Conservation (phyloP, 1,139 yeast genomes). For the Casaregolazyma suthepensis region DNA sequence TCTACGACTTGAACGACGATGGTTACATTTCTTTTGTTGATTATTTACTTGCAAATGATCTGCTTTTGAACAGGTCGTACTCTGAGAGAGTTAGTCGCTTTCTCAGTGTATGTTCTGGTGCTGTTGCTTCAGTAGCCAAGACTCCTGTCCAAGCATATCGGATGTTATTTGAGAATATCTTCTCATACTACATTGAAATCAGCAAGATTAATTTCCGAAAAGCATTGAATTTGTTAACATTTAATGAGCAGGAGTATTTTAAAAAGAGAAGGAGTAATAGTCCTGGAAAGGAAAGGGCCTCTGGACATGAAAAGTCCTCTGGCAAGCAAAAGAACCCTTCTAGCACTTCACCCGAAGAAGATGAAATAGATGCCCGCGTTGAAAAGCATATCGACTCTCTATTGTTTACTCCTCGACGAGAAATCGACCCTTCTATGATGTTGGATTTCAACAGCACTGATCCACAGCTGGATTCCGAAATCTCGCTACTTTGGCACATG, state of each 20-base stretch:
- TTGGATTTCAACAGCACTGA: constrained; percentile 1
- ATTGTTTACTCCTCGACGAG: constrained; percentile 18
- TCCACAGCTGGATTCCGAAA: constrained; percentile 11
- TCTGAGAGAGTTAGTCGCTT: constrained; percentile 8
- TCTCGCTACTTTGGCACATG: constrained; percentile 18
- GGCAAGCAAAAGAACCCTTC: background rate
- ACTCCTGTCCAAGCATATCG: background rate
- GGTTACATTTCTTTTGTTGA: constrained; percentile 21
- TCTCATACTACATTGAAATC: constrained; percentile 19
- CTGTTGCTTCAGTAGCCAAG: background rate
- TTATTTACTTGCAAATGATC: constrained; percentile 16
- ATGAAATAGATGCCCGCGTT: background rate
- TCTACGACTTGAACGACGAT: constrained; percentile 22
- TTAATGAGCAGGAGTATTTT: background rate
- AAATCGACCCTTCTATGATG: constrained; percentile 12
- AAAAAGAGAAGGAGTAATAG: background rate
- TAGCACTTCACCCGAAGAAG: background rate
- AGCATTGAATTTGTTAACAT: constrained; percentile 14
- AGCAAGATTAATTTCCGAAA: constrained; percentile 21
- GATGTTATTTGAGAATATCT: constrained; percentile 13
- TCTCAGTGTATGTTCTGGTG: background rate
- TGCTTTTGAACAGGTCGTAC: constrained; percentile 9
- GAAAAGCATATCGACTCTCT: constrained; percentile 13
- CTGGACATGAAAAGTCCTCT: background rate
- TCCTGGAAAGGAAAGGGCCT: background rate